Evolutionary conservation across 1,284 basidiomycete species (phyloP).

Genomic region (Mycosarcoma mackinlayi): DNA sequence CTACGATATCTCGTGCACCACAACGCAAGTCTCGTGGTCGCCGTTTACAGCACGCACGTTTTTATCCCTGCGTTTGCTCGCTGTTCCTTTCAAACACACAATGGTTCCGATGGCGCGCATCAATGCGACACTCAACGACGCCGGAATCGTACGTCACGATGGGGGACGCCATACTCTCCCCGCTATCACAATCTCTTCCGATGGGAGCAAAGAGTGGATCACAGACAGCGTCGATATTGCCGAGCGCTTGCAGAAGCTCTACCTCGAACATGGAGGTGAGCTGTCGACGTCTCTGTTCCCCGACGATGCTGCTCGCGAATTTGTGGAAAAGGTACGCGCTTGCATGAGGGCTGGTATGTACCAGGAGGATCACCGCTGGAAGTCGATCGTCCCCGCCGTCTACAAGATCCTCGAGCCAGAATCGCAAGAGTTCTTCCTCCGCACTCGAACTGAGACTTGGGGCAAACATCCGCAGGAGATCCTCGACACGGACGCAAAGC

Average conservation of each 20-base stretch:
- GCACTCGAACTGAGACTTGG: constrained; percentile 12
- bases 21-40: constrained; percentile 31
- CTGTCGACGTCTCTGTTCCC: constrained; percentile 25
- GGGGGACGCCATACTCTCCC: constrained; percentile 14
- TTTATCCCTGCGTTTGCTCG: constrained; percentile 30
- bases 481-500: constrained; percentile 12
- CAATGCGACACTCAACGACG: neutral
- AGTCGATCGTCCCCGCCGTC: constrained; percentile 13
- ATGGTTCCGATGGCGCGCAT: constrained; percentile 23
- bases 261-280: constrained; percentile 14
- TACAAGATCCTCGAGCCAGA: constrained; percentile 30
- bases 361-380: constrained; percentile 13
- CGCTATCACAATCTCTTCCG: constrained; percentile 22
- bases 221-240: constrained; percentile 30
- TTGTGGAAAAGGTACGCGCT: neutral
- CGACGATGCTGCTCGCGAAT: constrained; percentile 1
- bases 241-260: constrained; percentile 18
- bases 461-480: constrained; percentile 25
- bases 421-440: constrained; percentile 20
- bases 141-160: neutral
- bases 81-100: constrained; percentile 18
- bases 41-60: constrained; percentile 38
- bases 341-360: constrained; percentile 7
- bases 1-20: constrained; percentile 34
- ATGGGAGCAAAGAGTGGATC: constrained; percentile 15